Conservation (phyloP, 441 rosid species). For the Populus hybrid region DNA sequence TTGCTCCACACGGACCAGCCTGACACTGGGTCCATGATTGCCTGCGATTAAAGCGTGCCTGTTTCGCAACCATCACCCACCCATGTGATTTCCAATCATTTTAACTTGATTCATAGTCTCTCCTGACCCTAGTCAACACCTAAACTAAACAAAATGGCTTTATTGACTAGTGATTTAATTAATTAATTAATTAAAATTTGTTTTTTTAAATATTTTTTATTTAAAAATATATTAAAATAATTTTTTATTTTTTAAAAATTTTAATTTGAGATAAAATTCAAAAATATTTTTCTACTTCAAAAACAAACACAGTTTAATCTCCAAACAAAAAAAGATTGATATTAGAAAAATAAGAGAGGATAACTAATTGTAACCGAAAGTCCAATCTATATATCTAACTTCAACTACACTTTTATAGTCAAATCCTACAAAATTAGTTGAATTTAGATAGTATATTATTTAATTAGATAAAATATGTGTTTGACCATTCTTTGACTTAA, state of each 20-base stretch:
- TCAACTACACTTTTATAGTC: neutral
- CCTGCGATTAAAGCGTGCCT: neutral
- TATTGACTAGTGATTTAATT: neutral
- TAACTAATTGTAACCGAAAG: neutral
- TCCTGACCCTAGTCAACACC: neutral
- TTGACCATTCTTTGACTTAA: neutral
- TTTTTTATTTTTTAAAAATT: too few species aligned
- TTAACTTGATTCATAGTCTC: conserved; percentile 2
- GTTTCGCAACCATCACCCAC: neutral
- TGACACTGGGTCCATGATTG: conserved; percentile 3
- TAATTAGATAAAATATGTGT: neutral
- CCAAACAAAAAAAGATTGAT: too few species aligned
- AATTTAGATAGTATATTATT: too few species aligned
- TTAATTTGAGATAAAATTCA: neutral
- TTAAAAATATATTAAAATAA: too few species aligned
- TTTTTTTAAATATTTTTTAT: too few species aligned
- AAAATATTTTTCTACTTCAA: too few species aligned
- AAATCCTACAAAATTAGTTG: neutral
- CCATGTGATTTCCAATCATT: conserved; percentile 32
- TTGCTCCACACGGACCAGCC: neutral
- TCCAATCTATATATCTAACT: neutral
- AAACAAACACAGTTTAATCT: too few species aligned
- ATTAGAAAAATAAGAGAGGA: neutral
- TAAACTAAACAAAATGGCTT: neutral
- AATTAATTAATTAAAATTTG: too few species aligned